phyloP scores from a whole-genome alignment of 441 rosid species.

The Populus hybrid region DNA sequence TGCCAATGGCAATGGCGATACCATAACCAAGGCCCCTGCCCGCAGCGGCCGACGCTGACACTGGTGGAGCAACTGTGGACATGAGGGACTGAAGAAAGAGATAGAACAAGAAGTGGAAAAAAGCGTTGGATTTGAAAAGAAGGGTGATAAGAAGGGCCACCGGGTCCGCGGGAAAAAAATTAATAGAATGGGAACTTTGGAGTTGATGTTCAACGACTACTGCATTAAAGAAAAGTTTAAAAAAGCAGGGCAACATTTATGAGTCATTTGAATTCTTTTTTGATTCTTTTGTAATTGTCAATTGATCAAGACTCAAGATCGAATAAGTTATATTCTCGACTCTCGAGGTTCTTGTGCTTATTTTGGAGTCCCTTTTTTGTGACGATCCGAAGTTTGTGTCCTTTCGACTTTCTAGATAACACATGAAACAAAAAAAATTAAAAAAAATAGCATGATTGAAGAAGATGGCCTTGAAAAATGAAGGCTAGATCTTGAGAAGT shows the following conservation, averaged over 20 bases:
- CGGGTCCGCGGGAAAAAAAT: conserved; percentile 19
- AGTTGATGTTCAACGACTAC: conserved; percentile 17
- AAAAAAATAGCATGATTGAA: background rate
- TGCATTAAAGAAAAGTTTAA: background rate
- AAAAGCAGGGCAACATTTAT: conserved; percentile 15
- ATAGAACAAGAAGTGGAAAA: background rate
- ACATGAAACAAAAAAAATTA: no score
- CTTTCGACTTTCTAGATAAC: background rate
- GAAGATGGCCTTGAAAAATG: background rate
- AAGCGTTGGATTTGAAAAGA: background rate
- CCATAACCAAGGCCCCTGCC: conserved; percentile 78
- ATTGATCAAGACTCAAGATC: background rate
- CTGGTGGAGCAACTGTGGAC: conserved; percentile 44
- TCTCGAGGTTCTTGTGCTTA: background rate
- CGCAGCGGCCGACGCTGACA: conserved; percentile 25
- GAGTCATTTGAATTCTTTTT: conserved; percentile 3
- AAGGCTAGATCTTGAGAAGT: background rate
- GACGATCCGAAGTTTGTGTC: background rate
- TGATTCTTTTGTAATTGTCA: background rate
- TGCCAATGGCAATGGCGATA: conserved; percentile 68
- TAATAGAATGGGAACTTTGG: background rate
- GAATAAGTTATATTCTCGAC: background rate
- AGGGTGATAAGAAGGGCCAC: conserved; percentile 5
- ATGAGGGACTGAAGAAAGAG: conserved; percentile 18
- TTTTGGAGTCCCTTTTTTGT: background rate